phyloP scores from a whole-genome alignment of 1,284 basidiomycete species.

The Sporisorium graminicola region DNA sequence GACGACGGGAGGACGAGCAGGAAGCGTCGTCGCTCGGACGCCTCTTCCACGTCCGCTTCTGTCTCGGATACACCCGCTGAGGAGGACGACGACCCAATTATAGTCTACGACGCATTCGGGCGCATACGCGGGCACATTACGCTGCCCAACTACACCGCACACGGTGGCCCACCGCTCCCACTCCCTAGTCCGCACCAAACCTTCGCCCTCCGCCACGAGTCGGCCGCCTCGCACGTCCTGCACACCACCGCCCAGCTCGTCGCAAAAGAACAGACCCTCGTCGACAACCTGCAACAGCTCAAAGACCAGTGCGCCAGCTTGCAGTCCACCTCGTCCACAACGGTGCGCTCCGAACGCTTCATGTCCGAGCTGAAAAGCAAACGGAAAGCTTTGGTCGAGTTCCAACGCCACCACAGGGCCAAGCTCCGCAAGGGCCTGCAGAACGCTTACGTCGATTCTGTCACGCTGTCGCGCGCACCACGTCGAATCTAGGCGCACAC shows the following conservation, averaged over 20 bases:
- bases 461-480: no score
- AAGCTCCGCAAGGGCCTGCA: no score
- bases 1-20: neutral
- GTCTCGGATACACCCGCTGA: no score
- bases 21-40: conserved; percentile 14
- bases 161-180: conserved; percentile 23
- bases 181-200: conserved; percentile 25
- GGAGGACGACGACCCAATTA: no score
- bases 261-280: conserved; percentile 2
- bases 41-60: no score
- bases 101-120: conserved; percentile 40
- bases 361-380: no score
- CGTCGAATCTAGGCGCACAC: no score
- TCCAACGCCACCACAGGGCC: no score
- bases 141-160: conserved; percentile 8
- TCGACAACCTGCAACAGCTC: neutral
- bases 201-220: conserved; percentile 3
- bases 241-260: neutral
- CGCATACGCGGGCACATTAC: conserved; percentile 16
- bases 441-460: no score
- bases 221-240: neutral
- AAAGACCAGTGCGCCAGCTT: conserved; percentile 1
- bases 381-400: no score
- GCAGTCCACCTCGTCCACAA: neutral
- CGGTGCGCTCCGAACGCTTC: no score